Base-by-base conservation (phyloP, 2,329 filamentous ascomycete species). In the Gaeumannomyces tritici region DNA sequence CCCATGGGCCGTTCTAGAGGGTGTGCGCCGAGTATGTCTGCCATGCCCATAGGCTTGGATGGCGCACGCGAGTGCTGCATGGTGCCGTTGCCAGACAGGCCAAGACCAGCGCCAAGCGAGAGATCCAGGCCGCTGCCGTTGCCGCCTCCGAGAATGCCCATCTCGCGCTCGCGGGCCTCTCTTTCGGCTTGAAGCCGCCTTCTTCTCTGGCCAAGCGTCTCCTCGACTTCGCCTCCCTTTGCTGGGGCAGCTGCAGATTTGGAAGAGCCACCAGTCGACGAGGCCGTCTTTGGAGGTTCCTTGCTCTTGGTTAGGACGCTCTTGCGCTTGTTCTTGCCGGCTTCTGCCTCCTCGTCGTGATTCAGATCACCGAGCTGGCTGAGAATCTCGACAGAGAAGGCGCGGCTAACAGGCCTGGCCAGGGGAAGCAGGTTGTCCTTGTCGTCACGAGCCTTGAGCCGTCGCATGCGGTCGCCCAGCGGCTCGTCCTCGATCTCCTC, bases 121-220 rank as follows among this genome's bases (percentile, higher is more conserved):
- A 62, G 57, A 5, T 61, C 35, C 18, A 63, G 63, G 5, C 65
- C 57, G 26, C 64, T 63, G 24, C 58, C 58, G 8, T 62, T 59
- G n/a, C 63, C 64, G 24, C 66, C 66, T 18, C 62, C 51, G 21
- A 62, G 61, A 8, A 70, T 68, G 62, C 73, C 71, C 72, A 84
- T 82, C 66, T 83, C 83, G 55, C 79, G 76, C 64, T 83, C 82
- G 31, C 84, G 82, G 8, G 87, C 87, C 73, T 89, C 87, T 29
- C 80, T 79, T 69, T 88, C 85, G 8, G 86, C 85, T 71, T 92
- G 89, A 1, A 95, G 78, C 29, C 90, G 83, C 31, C 85, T 85
- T 0, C 89, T 86, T 13, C 90, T 86, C 72, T 93, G 89, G 12
- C 89, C 90, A 0, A 95, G 79, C 0, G 90, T 93, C 71, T 95